Evolutionary conservation across 148 eudicot species (phyloP), one percentile per base, ranked within the genome.

Genomic region (Vaccinium macrocarpon): DNA sequence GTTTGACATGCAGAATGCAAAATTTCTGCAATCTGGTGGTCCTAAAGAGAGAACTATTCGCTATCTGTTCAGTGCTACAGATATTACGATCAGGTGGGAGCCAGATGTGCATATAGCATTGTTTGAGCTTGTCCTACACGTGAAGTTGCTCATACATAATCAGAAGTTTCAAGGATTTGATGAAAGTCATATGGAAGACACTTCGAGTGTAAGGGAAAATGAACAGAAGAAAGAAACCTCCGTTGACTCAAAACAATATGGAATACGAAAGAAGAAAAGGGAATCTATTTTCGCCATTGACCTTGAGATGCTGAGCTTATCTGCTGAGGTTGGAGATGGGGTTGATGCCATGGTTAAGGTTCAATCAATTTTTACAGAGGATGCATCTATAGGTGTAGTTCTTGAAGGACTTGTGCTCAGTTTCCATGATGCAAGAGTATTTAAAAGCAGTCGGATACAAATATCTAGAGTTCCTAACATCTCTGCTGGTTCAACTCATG

Each of bases 321-420:
- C 94, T 68, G 99, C 98, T 1, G 98, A 93, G 91, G 97, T 82
- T 86, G 99, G 99, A 84, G 99, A 96, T 89, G 99, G 99, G 42
- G 98, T 96, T 85, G 99, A 95, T 82, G 92, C 91, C 32, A 82
- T 89, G 84, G 87, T 93, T 83, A 96, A 93, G 89, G 94, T 96
- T 49, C 95, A 95, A 85, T 96, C 99, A 85, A 95, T 96, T 53
- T 96, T 96, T 89, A 95, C 99, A 81, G 99, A 96, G 88, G 95
- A 96, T 90, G 98, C 99, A 59, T 93, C 97, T 77, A 96, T 96
- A 21, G 99, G 99, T 21, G 94, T 96, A 84, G 96, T 96, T 74
- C 93, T 96, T 78, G 99, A 96, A 91, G 99, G 97, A 83, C 89
- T 96, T 25, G 89, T 92, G 80, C 92, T 96, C 74, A 89, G 91